Evolutionary conservation across 495 filamentous ascomycete species (phyloP), one percentile per base, ranked within the genome.

Genomic region (Tuber umbilicatum): DNA sequence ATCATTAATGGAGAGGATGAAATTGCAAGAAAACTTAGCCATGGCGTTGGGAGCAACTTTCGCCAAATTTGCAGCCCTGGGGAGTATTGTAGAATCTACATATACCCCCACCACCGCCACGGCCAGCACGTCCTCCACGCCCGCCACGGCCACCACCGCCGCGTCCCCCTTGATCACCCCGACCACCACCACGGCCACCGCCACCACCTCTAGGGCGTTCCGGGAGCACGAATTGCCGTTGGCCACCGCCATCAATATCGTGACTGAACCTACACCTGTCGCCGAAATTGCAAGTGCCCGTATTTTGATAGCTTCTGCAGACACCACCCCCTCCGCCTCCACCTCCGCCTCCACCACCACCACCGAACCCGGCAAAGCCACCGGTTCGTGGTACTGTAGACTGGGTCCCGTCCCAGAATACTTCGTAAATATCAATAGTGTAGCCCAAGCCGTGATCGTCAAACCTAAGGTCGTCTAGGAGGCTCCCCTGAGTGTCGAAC

Each of bases 401-500:
- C 16, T 47, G 41, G 37, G 39, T 35, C 3, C 70, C 74, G 21
- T 71, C 73, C 77, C 77, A 79, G 23, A 76, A 79, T 38, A 79
- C 76, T 41, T 78, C 76, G n/a, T 69, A 69, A 35, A 74, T 10
- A n/a, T 70, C 37, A 39, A 70, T 40, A 47, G 50, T 68, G 35
- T 75, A 79, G 14, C 77, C 77, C 0, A 6, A 12, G 19, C 75
- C 77, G 55, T 45, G 71, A 41, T 75, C 76, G n/a, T 79, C 77
- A 55, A 76, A 79, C 21, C 35, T 78, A 7, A 79, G 75, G 27
- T 79, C 72, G 37, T 78, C 77, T 1, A 79, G n/a, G 40, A 79
- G 77, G 43, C 43, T 71, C 35, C 78, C 78, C 23, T 2, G n/a
- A n/a, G n/a, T 0, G 42, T 80, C 74, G 60, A 80, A 76, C 78